Conservation (phyloP, 768 basidiomycete species). For the Suillus plorans region DNA sequence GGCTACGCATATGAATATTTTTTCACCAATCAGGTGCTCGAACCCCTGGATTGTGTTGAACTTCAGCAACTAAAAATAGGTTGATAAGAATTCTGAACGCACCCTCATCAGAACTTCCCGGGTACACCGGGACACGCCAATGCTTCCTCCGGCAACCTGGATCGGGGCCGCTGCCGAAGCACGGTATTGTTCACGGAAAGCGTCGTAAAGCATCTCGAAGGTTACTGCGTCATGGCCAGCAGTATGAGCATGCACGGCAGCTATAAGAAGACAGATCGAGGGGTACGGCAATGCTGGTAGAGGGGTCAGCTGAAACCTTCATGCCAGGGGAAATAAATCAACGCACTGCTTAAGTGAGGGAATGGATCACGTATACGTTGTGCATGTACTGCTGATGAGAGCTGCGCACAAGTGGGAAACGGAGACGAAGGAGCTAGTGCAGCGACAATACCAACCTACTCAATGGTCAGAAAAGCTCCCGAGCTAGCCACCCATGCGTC, state of each 20-base stretch:
- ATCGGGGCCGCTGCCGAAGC: conserved; percentile 74
- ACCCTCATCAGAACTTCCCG: conserved; percentile 67
- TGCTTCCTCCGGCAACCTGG: conserved; percentile 68
- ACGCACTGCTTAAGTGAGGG: conserved; percentile 53
- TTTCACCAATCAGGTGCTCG: conserved; percentile 58
- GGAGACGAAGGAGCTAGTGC: conserved; percentile 52
- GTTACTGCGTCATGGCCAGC: conserved; percentile 81
- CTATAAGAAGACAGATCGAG: conserved; percentile 77
- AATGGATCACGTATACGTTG: conserved; percentile 63
- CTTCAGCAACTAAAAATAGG: background rate
- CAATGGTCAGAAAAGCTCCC: conserved; percentile 10
- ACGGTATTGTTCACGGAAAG: conserved; percentile 73
- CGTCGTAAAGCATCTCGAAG: conserved; percentile 87
- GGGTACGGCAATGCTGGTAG: conserved; percentile 72
- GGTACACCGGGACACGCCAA: conserved; percentile 71
- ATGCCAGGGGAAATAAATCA: background rate
- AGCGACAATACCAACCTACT: conserved; percentile 44
- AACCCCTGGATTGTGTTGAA: conserved; percentile 58
- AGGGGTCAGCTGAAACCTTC: background rate
- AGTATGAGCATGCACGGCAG: conserved; percentile 73
- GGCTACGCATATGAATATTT: conserved; percentile 54
- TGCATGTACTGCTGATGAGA: conserved; percentile 42
- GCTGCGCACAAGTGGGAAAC: conserved; percentile 45
- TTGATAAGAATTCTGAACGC: conserved; percentile 27
- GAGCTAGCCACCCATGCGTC: conserved; percentile 21